Percentiles rank a stretch among this genome's conserved stretches.
phyloP scores from a whole-genome alignment of 139 green algal genomes.

The Coelastrella sp. region DNA sequence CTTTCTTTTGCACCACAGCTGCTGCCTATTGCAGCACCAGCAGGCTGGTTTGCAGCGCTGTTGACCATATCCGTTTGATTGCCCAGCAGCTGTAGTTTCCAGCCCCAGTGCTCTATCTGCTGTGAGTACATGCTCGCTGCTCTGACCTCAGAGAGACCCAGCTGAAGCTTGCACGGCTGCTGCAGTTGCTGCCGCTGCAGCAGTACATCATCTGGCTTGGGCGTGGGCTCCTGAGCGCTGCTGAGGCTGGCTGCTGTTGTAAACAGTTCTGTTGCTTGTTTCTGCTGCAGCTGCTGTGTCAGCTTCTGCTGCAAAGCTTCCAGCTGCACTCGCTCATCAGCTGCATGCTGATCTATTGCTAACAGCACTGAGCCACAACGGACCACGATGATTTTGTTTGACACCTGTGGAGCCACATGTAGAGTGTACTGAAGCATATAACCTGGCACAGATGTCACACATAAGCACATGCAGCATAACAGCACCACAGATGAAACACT shows the following conservation, averaged over 20 bases:
- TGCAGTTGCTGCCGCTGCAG: neutral
- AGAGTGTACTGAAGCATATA: neutral
- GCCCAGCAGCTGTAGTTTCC: neutral
- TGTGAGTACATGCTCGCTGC: neutral
- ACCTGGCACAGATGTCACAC: neutral
- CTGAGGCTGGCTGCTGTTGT: neutral
- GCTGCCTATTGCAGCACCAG: neutral
- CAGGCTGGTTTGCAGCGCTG: neutral
- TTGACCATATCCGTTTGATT: no score
- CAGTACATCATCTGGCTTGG: neutral
- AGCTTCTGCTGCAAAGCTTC: constrained; percentile 53
- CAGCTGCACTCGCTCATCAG: constrained; percentile 83
- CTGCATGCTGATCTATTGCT: constrained; percentile 86
- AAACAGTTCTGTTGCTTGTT: neutral
- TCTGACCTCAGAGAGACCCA: neutral
- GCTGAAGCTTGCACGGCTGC: neutral
- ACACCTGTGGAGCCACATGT: neutral
- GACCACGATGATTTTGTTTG: constrained; percentile 73
- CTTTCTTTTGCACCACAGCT: neutral
- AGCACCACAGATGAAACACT: no score
- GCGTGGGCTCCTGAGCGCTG: neutral
- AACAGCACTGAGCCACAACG: constrained; percentile 58
- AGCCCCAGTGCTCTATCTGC: constrained; percentile 39
- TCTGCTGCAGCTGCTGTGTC: neutral
- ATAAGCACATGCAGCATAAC: no score